phyloP scores from a whole-genome alignment of 208 protist species.

The Lotmaria passim region DNA sequence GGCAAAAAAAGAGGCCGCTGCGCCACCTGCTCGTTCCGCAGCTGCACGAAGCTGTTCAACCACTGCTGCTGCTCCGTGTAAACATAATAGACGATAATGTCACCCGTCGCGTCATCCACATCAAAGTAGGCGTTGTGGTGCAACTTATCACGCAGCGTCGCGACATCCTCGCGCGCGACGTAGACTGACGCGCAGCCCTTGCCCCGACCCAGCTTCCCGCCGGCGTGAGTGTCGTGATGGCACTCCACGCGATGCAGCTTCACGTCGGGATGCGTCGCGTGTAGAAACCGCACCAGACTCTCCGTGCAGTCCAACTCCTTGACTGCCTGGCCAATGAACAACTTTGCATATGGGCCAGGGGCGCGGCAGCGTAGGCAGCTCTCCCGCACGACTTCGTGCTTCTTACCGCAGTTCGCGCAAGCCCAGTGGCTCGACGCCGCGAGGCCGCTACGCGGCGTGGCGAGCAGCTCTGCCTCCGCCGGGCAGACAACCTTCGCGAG shows the following conservation, averaged over 20 bases:
- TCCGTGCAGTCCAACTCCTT: slow-evolving; percentile 54
- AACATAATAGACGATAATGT: slow-evolving; percentile 62
- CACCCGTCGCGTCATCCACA: slow-evolving; percentile 31
- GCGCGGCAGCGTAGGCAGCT: slow-evolving; percentile 59
- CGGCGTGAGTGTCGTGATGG: slow-evolving; percentile 34
- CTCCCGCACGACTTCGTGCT: slow-evolving; percentile 65
- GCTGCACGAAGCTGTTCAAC: slow-evolving; percentile 41
- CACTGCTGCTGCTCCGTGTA: slow-evolving; percentile 64
- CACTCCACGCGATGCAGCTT: slow-evolving; percentile 59
- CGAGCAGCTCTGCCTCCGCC: slow-evolving; percentile 44
- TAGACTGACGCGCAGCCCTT: slow-evolving; percentile 73
- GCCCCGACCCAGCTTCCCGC: slow-evolving; percentile 22
- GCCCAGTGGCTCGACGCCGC: slow-evolving; percentile 59
- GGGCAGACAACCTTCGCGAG: slow-evolving; percentile 32
- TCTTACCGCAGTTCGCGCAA: slow-evolving; percentile 51
- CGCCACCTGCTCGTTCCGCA: slow-evolving; percentile 6
- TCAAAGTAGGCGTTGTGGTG: slow-evolving; percentile 79
- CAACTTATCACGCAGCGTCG: slow-evolving; percentile 44
- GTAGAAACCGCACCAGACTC: slow-evolving; percentile 55
- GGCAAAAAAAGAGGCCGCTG: slow-evolving; percentile 29
- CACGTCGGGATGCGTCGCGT: slow-evolving; percentile 59
- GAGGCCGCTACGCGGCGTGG: slow-evolving; percentile 40
- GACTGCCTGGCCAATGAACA: slow-evolving; percentile 64
- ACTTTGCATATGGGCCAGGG: slow-evolving; percentile 47
- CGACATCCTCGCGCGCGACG: slow-evolving; percentile 42